A percentile compares a stretch with the other conserved stretches of the same genome.
Conservation (phyloP, 225 moss, liverwort and hornwort species). For the Bryum argenteum region DNA sequence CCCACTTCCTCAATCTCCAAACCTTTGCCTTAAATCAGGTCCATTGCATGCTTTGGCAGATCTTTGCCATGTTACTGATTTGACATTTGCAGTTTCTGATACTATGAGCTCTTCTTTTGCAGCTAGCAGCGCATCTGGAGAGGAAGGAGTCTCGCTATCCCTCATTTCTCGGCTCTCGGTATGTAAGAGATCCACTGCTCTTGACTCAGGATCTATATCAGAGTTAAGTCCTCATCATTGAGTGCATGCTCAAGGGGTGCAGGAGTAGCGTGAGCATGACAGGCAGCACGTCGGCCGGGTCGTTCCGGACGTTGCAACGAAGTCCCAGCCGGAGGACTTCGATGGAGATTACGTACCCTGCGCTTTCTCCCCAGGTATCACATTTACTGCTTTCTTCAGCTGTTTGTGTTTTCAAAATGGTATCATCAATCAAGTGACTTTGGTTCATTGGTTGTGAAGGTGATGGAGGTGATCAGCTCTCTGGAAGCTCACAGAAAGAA, state of each 20-base stretch:
- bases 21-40: background rate
- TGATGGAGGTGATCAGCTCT: constrained; percentile 75
- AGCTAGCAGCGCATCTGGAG: constrained; percentile 80
- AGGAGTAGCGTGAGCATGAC: constrained; percentile 87
- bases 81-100: constrained; percentile 30
- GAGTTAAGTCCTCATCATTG: too few species aligned
- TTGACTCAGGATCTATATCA: background rate
- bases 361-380: constrained; percentile 67
- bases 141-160: constrained; percentile 80
- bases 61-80: constrained; percentile 2
- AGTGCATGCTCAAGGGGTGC: background rate
- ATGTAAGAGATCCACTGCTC: constrained; percentile 14
- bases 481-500: constrained; percentile 76
- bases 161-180: constrained; percentile 84
- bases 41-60: too few species aligned
- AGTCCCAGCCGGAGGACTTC: constrained; percentile 79
- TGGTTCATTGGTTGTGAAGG: constrained; percentile 42
- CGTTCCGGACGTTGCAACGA: constrained; percentile 80
- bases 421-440: background rate
- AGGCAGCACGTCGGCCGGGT: constrained; percentile 67
- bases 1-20: background rate
- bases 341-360: constrained; percentile 66
- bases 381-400: background rate
- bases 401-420: background rate
- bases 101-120: constrained; percentile 22